Evolutionary conservation across 1,284 basidiomycete genomes (phyloP).

Genomic region (Retiboletus fuscus): DNA sequence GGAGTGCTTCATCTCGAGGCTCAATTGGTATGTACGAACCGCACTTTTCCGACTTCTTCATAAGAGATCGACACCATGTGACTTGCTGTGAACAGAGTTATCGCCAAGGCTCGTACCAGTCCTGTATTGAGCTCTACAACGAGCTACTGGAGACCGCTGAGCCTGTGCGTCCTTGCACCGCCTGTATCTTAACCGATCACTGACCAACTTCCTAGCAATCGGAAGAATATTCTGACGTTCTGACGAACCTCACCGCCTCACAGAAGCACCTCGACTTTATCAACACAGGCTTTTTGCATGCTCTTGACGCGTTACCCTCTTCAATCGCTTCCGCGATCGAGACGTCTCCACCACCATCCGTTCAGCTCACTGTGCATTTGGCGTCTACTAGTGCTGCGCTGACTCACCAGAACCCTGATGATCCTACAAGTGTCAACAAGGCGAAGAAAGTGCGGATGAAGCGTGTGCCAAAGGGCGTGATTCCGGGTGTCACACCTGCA

Average conservation of each 20-base stretch:
- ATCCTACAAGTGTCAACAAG: slow-evolving; percentile 42
- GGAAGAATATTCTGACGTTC: slow-evolving; percentile 88
- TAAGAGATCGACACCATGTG: slow-evolving; percentile 34
- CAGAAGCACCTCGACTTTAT: slow-evolving; percentile 86
- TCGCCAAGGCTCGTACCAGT: slow-evolving; percentile 79
- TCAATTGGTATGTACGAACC: slow-evolving; percentile 72
- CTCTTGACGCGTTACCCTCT: slow-evolving; percentile 68
- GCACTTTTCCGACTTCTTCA: slow-evolving; percentile 28
- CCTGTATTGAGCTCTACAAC: slow-evolving; percentile 80
- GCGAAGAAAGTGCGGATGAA: slow-evolving; percentile 69
- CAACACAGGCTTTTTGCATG: slow-evolving; percentile 71
- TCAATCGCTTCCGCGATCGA: slow-evolving; percentile 67
- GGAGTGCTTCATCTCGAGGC: slow-evolving; percentile 85
- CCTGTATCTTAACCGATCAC: slow-evolving; percentile 16
- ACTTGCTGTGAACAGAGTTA: slow-evolving; percentile 66
- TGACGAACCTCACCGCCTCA: slow-evolving; percentile 83
- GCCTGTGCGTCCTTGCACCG: slow-evolving; percentile 61
- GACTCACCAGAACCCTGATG: slow-evolving; percentile 41
- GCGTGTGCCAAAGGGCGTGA: slow-evolving; percentile 76
- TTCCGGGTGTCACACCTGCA: slow-evolving; percentile 78
- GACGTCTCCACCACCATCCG: slow-evolving; percentile 66
- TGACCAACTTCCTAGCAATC: slow-evolving; percentile 64
- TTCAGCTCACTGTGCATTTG: slow-evolving; percentile 50
- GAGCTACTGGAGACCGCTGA: slow-evolving; percentile 81
- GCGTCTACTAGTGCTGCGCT: slow-evolving; percentile 48